phyloP scores from a whole-genome alignment of 495 filamentous ascomycete species.

The Jackrogersella multiformis region DNA sequence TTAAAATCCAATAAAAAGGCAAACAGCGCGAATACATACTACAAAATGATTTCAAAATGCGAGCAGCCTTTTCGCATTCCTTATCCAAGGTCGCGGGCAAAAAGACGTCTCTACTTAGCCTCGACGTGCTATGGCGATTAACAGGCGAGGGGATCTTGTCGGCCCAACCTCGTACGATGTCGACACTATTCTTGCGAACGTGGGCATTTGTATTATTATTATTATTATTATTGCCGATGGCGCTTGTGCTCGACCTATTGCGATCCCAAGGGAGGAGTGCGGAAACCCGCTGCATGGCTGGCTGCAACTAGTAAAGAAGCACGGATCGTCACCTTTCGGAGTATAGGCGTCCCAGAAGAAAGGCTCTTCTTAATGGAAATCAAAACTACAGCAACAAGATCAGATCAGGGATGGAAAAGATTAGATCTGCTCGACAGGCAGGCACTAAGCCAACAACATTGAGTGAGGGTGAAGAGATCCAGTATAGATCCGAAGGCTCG shows the following conservation, averaged over 20 bases:
- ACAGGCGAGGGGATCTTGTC: constrained; percentile 53
- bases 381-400: constrained; percentile 18
- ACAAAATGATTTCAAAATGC: constrained; percentile 85
- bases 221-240: constrained; percentile 19
- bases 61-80: constrained; percentile 87
- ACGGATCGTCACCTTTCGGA: constrained; percentile 35
- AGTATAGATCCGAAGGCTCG: constrained; percentile 26
- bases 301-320: constrained; percentile 30
- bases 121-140: constrained; percentile 47
- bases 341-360: constrained; percentile 23
- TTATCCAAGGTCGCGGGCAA: constrained; percentile 83
- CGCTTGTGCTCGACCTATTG: constrained; percentile 46
- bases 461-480: constrained; percentile 10
- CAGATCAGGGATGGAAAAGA: constrained; percentile 12
- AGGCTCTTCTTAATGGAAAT: constrained; percentile 21
- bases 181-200: constrained; percentile 44
- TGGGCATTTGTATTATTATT: constrained; percentile 9
- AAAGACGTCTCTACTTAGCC: constrained; percentile 68
- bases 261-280: constrained; percentile 62
- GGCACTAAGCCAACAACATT: constrained; percentile 35
- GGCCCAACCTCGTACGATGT: constrained; percentile 59
- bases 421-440: constrained; percentile 22
- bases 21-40: constrained; percentile 51
- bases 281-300: constrained; percentile 62
- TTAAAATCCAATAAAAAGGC: background rate